Conservation (phyloP, 164 flowering plant species). For the Hamamelis virginiana region DNA sequence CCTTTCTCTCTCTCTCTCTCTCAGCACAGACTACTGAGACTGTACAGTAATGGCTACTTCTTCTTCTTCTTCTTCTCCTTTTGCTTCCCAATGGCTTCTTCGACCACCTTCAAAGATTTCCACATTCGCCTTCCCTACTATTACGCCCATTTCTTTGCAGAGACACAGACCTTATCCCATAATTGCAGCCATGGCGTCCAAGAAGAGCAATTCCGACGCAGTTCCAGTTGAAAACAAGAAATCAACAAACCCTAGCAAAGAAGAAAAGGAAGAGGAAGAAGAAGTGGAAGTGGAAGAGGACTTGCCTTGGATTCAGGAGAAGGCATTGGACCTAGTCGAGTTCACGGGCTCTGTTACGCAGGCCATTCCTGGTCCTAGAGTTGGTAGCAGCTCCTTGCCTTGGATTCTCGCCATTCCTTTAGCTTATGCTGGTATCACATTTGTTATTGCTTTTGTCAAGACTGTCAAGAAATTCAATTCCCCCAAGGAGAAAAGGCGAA, state of each 20-base stretch:
- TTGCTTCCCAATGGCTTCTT: slow-evolving; percentile 1
- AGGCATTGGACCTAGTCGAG: slow-evolving; percentile 88
- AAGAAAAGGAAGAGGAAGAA: slow-evolving; percentile 27
- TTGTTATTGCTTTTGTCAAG: slow-evolving; percentile 72
- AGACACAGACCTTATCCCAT: background rate
- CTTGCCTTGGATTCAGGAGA: slow-evolving; percentile 93
- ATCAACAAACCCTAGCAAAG: background rate
- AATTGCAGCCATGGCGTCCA: background rate
- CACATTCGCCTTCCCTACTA: background rate
- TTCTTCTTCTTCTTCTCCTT: slow-evolving; percentile 1
- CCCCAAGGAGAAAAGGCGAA: slow-evolving; percentile 58
- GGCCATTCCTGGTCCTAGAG: slow-evolving; percentile 90
- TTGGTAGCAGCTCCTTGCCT: slow-evolving; percentile 72
- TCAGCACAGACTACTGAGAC: too few species aligned
- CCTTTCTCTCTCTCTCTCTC: too few species aligned
- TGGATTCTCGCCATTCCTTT: slow-evolving; percentile 86
- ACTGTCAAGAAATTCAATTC: slow-evolving; percentile 70
- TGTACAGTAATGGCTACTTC: slow-evolving; percentile 1
- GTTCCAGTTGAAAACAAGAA: background rate
- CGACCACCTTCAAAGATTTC: background rate
- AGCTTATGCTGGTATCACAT: slow-evolving; percentile 68
- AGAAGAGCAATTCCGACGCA: background rate
- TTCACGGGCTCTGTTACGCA: slow-evolving; percentile 89
- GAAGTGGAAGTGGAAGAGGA: slow-evolving; percentile 77
- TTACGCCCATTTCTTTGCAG: background rate